A percentile compares a stretch with the other conserved stretches of the same genome.
Conservation (phyloP, 2,329 filamentous ascomycete genomes). For the Exophiala dermatitidis region DNA sequence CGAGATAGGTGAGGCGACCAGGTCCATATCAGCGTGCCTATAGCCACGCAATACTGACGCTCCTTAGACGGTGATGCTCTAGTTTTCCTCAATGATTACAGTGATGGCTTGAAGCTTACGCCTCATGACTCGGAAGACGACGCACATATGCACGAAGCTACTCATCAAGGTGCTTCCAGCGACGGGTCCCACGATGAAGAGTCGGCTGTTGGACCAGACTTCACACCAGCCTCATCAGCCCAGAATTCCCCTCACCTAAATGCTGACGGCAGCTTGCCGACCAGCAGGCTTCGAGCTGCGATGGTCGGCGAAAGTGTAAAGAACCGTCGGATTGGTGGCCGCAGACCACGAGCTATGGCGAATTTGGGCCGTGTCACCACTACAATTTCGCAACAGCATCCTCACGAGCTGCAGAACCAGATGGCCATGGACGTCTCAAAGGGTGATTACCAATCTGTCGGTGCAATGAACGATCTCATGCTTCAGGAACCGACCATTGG, state of each 20-base stretch:
- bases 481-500: not conserved
- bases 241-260: constrained; percentile 7
- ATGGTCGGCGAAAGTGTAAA: not conserved
- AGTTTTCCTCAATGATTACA: constrained; percentile 17
- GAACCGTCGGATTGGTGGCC: not conserved
- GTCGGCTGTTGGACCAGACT: not conserved
- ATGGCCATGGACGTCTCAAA: constrained; percentile 7
- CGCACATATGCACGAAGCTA: not conserved
- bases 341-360: constrained; percentile 1
- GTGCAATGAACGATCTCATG: constrained; percentile 1
- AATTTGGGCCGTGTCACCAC: not conserved
- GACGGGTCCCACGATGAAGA: constrained; percentile 6
- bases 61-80: constrained; percentile 20
- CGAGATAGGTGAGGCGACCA: constrained; percentile 20
- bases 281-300: constrained; percentile 4
- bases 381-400: constrained; percentile 1
- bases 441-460: not conserved
- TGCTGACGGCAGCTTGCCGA: not conserved
- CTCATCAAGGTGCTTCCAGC: not conserved
- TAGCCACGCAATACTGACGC: constrained; percentile 3
- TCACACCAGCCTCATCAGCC: constrained; percentile 10
- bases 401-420: not conserved
- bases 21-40: not conserved
- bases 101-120: constrained; percentile 4
- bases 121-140: constrained; percentile 12